phyloP scores from a whole-genome alignment of 2,329 filamentous ascomycete genomes.

The Stachybotrys chartarum region DNA sequence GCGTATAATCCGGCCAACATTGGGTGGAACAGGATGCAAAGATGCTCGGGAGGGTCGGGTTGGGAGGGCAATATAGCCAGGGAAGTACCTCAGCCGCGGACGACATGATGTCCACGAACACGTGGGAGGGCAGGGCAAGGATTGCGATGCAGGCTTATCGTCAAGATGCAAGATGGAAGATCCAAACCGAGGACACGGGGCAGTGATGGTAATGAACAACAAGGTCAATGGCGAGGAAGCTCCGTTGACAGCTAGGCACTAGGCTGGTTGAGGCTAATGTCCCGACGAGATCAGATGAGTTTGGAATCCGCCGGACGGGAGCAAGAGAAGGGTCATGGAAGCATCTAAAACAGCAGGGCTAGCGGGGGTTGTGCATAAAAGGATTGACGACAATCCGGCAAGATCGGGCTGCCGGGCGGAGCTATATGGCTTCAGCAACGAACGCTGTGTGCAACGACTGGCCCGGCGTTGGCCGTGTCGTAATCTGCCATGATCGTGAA shows the following conservation, averaged over 20 bases:
- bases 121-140: background rate
- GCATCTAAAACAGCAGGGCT: background rate
- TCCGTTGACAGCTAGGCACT: constrained; percentile 13
- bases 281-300: constrained; percentile 15
- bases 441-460: background rate
- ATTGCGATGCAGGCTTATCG: background rate
- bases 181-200: background rate
- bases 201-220: background rate
- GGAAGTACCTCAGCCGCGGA: background rate
- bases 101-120: background rate
- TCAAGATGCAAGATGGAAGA: background rate
- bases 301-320: background rate
- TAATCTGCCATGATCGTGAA: background rate
- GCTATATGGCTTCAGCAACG: too few relatives aligned
- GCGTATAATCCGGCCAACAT: constrained; percentile 2
- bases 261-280: constrained; percentile 21
- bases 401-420: too few relatives aligned
- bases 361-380: constrained; percentile 1
- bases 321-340: background rate
- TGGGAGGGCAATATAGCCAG: constrained; percentile 1
- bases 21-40: background rate
- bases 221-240: background rate
- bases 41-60: background rate
- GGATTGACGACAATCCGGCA: background rate
- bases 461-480: too few relatives aligned